A percentile compares a stretch with the other conserved stretches of the same genome.
These are phyloP conservation scores for Gilbertella persicaria DNA, from an alignment of 371 early-diverging fungal genomes.

Conservation along the genomic window DNA sequence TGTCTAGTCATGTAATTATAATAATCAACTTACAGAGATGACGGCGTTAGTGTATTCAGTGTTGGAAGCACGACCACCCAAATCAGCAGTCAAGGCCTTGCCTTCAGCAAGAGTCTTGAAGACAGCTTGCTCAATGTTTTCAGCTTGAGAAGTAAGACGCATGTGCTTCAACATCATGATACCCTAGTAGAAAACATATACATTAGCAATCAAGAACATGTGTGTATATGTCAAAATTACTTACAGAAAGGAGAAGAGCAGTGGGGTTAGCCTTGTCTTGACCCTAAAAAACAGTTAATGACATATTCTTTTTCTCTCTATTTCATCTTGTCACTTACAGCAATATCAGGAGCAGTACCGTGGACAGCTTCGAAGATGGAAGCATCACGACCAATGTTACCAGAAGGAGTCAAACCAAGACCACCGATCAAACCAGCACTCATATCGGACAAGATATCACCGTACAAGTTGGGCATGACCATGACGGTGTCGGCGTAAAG, in stretches of 20 bases:
- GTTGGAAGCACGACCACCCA: conserved; percentile 92
- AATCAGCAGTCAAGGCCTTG: conserved; percentile 88
- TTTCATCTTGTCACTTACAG: conserved; percentile 51
- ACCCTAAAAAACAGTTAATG: conserved; percentile 24
- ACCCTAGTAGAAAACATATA: conserved; percentile 78
- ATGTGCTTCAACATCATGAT: conserved; percentile 99
- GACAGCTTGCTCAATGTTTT: conserved; percentile 86
- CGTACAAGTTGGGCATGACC: conserved; percentile 99
- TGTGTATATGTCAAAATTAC: conserved; percentile 16
- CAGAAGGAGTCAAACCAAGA: conserved; percentile 96
- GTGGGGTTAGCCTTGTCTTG: conserved; percentile 89
- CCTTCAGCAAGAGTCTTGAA: conserved; percentile 95
- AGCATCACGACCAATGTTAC: conserved; percentile 97
- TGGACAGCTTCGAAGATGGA: conserved; percentile 98
- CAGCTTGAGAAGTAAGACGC: conserved; percentile 78
- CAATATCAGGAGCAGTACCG: conserved; percentile 99
- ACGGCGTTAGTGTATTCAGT: conserved; percentile 91
- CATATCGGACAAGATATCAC: conserved; percentile 97
- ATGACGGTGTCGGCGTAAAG: conserved; percentile 91
- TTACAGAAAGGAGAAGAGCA: conserved; percentile 48
- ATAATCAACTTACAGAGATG: conserved; percentile 51
- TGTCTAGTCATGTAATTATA: neutral
- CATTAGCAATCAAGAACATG: conserved; percentile 60
- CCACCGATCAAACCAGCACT: conserved; percentile 98
- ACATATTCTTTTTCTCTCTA: neutral